phyloP scores from a whole-genome alignment of 352 stramenopile genomes.

The Globisporangium paddicum region DNA sequence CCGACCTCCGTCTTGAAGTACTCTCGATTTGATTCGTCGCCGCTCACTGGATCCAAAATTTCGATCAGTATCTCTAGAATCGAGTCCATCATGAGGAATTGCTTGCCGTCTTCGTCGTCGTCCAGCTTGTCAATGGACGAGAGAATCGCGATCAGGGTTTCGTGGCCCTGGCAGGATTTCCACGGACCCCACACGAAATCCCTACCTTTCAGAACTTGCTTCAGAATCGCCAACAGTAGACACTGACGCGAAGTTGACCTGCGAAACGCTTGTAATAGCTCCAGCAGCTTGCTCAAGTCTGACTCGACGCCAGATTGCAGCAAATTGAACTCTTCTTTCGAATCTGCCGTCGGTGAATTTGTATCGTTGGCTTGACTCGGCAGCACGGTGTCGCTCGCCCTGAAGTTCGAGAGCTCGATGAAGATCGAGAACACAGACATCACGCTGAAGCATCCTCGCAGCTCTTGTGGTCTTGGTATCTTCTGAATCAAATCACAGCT shows the following conservation, averaged over 20 bases:
- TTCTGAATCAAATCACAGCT: constrained; percentile 21
- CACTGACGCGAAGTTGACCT: constrained; percentile 26
- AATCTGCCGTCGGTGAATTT: not conserved
- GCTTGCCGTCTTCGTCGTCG: constrained; percentile 7
- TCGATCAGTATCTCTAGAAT: constrained; percentile 45
- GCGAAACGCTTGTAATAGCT: constrained; percentile 41
- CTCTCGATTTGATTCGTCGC: constrained; percentile 19
- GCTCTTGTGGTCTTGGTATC: constrained; percentile 11
- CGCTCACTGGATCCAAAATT: constrained; percentile 34
- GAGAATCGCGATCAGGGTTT: constrained; percentile 53
- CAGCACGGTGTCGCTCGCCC: not conserved
- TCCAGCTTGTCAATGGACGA: constrained; percentile 41
- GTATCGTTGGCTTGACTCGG: not conserved
- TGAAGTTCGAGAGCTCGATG: constrained; percentile 24
- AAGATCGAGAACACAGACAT: constrained; percentile 40
- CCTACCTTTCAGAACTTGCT: constrained; percentile 38
- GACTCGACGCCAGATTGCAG: constrained; percentile 50
- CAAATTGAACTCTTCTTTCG: constrained; percentile 12
- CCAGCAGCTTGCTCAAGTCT: constrained; percentile 52
- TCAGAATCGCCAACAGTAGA: constrained; percentile 36
- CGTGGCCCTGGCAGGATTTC: constrained; percentile 48
- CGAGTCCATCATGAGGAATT: constrained; percentile 41
- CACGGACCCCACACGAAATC: constrained; percentile 36
- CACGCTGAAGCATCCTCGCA: constrained; percentile 3
- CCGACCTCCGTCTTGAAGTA: constrained; percentile 42